Percentiles rank a stretch among this genome's conserved stretches.
phyloP scores from a whole-genome alignment of 1,139 yeast genomes.

The Pichia sp. region DNA sequence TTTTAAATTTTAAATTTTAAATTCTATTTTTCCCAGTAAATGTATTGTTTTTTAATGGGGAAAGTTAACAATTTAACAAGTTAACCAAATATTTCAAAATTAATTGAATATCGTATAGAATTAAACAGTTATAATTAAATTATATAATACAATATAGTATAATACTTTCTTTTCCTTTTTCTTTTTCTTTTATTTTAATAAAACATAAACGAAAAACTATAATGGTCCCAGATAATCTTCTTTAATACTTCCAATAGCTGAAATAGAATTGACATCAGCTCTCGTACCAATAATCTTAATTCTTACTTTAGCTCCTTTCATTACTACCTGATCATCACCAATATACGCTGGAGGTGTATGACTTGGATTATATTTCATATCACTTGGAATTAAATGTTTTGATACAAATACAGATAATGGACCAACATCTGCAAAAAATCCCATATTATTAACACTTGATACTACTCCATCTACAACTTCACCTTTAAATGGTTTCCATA shows the following conservation, averaged over 20 bases:
- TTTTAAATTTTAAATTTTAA: no score
- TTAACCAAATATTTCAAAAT: no score
- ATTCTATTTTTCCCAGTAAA: no score
- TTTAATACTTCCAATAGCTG: constrained; percentile 95
- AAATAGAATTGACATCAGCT: constrained; percentile 94
- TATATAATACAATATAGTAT: no score
- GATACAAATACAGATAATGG: constrained; percentile 94
- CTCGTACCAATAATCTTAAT: constrained; percentile 96
- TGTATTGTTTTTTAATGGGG: no score
- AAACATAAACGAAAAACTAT: no score
- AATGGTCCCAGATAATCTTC: constrained; percentile 93
- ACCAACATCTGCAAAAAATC: constrained; percentile 97
- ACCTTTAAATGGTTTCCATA: constrained; percentile 97
- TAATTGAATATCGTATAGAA: no score
- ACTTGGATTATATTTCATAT: constrained; percentile 89
- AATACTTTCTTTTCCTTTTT: no score
- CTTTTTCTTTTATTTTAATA: no score
- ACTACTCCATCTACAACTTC: constrained; percentile 98
- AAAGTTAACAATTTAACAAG: no score
- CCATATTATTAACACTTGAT: constrained; percentile 91
- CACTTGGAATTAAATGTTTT: constrained; percentile 90
- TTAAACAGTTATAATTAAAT: no score
- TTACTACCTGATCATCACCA: constrained; percentile 90
- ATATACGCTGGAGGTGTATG: constrained; percentile 98
- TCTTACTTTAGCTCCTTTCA: constrained; percentile 88